Evolutionary conservation across 2,329 filamentous ascomycete species (phyloP).

Genomic region (Fusarium xylarioides): DNA sequence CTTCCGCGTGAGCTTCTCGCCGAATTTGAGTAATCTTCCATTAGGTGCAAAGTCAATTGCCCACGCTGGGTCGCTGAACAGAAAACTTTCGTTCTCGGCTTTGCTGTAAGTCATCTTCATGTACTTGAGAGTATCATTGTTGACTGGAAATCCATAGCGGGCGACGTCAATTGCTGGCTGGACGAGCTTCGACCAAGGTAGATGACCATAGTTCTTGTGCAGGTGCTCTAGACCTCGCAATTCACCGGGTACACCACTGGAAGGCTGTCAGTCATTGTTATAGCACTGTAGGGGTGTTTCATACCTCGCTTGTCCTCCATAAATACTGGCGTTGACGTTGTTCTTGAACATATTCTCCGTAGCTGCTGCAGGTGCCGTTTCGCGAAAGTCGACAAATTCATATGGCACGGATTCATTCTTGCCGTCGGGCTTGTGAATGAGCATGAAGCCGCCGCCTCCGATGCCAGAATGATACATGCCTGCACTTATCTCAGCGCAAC

Average conservation of each 20-base stretch:
- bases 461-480: slow-evolving; percentile 75
- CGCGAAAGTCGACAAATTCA: slow-evolving; percentile 86
- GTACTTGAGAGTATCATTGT: slow-evolving; percentile 74
- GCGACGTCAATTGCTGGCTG: slow-evolving; percentile 77
- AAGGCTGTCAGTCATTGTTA: fast-evolving
- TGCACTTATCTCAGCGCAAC: background rate
- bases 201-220: slow-evolving; percentile 71
- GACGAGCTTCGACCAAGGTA: slow-evolving; percentile 74
- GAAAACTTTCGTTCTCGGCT: slow-evolving; percentile 60
- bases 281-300: slow-evolving; percentile 40
- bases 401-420: slow-evolving; percentile 55
- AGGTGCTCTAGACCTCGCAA: slow-evolving; percentile 78
- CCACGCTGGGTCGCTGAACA: slow-evolving; percentile 77
- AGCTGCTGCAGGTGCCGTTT: slow-evolving; percentile 82
- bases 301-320: slow-evolving; percentile 76
- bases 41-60: slow-evolving; percentile 86
- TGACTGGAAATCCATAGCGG: slow-evolving; percentile 75
- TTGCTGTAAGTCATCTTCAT: slow-evolving; percentile 63
- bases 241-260: slow-evolving; percentile 73
- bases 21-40: slow-evolving; percentile 69
- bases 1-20: slow-evolving; percentile 79
- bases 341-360: slow-evolving; percentile 84
- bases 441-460: slow-evolving; percentile 82
- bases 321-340: slow-evolving; percentile 69
- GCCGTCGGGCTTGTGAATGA: slow-evolving; percentile 72